A percentile compares a stretch with the other conserved stretches of the same genome.
These are phyloP conservation scores for Sarocladium brachiariae DNA, from an alignment of 2,329 filamentous ascomycete genomes.

Conservation along the genomic window DNA sequence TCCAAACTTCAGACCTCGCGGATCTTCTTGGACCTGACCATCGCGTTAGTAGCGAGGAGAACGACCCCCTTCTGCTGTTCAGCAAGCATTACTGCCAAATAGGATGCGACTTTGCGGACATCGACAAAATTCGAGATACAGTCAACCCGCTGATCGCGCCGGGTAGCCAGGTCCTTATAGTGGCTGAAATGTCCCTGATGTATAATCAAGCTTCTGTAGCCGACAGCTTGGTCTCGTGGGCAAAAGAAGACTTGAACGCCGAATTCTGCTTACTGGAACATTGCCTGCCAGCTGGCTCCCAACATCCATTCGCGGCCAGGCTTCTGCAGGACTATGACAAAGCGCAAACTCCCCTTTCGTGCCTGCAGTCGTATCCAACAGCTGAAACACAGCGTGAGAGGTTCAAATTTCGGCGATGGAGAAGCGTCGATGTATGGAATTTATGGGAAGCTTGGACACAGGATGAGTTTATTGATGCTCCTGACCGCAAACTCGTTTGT, in stretches of 20 bases:
- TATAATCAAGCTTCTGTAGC: constrained; percentile 75
- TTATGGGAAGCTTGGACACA: constrained; percentile 82
- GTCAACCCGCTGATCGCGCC: neutral
- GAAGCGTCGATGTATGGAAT: constrained; percentile 52
- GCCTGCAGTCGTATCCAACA: constrained; percentile 62
- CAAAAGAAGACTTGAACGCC: constrained; percentile 47
- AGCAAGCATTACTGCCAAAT: constrained; percentile 71
- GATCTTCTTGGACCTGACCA: constrained; percentile 25
- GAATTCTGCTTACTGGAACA: constrained; percentile 86
- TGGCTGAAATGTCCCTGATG: constrained; percentile 85
- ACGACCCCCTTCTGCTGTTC: constrained; percentile 47
- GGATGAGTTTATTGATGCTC: constrained; percentile 52
- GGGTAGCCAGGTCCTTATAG: constrained; percentile 57
- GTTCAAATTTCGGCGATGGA: constrained; percentile 66
- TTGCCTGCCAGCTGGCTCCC: constrained; percentile 67
- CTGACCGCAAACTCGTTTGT: constrained; percentile 58
- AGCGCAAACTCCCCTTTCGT: constrained; percentile 69
- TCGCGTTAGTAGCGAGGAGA: constrained; percentile 28
- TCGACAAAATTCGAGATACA: neutral
- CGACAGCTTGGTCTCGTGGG: constrained; percentile 72
- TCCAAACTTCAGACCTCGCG: constrained; percentile 51
- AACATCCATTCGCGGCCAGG: constrained; percentile 77
- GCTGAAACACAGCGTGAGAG: constrained; percentile 59
- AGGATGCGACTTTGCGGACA: constrained; percentile 63
- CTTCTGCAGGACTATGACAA: constrained; percentile 84